Conservation (phyloP, 2,329 filamentous ascomycete species). For the Penicillium rolfsii region DNA sequence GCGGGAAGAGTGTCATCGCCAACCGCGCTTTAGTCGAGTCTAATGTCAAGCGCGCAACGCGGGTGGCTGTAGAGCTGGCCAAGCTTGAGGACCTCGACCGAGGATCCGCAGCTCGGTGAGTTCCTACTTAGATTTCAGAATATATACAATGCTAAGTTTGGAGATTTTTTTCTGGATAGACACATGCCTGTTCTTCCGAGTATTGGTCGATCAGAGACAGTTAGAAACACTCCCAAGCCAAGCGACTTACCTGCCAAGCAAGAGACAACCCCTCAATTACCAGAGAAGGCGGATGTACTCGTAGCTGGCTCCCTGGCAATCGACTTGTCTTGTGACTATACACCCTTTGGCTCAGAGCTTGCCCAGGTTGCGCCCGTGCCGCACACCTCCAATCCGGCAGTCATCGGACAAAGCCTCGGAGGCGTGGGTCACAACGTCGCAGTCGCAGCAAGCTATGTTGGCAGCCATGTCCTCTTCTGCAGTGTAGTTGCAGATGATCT, state of each 20-base stretch:
- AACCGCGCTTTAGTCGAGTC: constrained; percentile 72
- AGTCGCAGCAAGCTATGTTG: constrained; percentile 74
- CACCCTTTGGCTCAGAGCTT: constrained; percentile 48
- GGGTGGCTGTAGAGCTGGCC: constrained; percentile 65
- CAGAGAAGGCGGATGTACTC: constrained; percentile 65
- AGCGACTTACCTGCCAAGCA: constrained; percentile 10
- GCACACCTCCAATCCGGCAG: constrained; percentile 83
- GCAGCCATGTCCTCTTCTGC: constrained; percentile 70
- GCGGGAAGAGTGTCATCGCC: constrained; percentile 70
- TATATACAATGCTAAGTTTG: constrained; percentile 40
- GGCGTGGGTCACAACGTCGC: constrained; percentile 94
- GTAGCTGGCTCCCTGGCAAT: constrained; percentile 90
- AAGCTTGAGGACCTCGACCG: constrained; percentile 53
- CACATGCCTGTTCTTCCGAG: constrained; percentile 41
- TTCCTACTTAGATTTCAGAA: constrained; percentile 36
- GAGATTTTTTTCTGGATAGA: constrained; percentile 37
- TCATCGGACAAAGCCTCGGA: constrained; percentile 80
- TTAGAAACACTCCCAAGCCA: constrained; percentile 27
- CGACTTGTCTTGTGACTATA: constrained; percentile 82
- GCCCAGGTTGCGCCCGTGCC: constrained; percentile 47
- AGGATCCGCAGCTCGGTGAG: constrained; percentile 43
- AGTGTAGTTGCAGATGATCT: constrained; percentile 80
- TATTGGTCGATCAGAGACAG: constrained; percentile 29
- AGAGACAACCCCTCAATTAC: constrained; percentile 3
- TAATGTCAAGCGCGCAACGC: constrained; percentile 68